Evolutionary conservation across 257 asterid genomes (phyloP).

Genomic region (Gentiana dahurica): DNA sequence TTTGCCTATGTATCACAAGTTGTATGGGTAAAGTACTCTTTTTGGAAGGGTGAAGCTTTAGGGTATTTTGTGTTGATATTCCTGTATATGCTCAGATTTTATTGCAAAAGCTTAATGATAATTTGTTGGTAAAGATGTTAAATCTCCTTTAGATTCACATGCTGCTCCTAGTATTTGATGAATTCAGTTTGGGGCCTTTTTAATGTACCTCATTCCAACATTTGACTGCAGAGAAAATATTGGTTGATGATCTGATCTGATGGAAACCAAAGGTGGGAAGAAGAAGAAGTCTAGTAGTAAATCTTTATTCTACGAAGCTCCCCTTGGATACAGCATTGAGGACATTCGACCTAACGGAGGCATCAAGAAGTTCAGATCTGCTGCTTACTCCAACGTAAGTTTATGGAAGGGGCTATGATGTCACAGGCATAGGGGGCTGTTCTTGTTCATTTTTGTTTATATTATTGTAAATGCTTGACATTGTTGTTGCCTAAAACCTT

Average conservation of each 20-base stretch:
- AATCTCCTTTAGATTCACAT: no score
- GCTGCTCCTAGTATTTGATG: no score
- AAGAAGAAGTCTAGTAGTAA: conserved; percentile 68
- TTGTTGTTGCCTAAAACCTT: not conserved
- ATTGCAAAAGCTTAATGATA: no score
- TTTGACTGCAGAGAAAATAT: conserved; percentile 12
- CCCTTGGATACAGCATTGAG: conserved; percentile 88
- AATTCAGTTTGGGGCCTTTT: no score
- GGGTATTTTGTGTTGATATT: no score
- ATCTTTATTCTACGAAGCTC: conserved; percentile 75
- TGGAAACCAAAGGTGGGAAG: conserved; percentile 90
- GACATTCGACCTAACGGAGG: conserved; percentile 96
- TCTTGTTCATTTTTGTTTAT: not conserved
- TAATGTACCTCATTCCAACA: no score
- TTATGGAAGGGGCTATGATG: not conserved
- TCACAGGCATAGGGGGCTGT: not conserved
- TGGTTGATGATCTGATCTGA: conserved; percentile 60
- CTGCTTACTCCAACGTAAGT: conserved; percentile 94
- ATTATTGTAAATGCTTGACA: not conserved
- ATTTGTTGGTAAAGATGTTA: no score
- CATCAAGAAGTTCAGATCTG: conserved; percentile 90
- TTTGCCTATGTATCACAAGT: no score
- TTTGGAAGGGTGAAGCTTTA: no score
- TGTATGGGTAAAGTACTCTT: no score
- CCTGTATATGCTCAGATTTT: no score